Base-by-base conservation (phyloP, 2,329 filamentous ascomycete species). In the Sclerotinia sclerotiorum region DNA sequence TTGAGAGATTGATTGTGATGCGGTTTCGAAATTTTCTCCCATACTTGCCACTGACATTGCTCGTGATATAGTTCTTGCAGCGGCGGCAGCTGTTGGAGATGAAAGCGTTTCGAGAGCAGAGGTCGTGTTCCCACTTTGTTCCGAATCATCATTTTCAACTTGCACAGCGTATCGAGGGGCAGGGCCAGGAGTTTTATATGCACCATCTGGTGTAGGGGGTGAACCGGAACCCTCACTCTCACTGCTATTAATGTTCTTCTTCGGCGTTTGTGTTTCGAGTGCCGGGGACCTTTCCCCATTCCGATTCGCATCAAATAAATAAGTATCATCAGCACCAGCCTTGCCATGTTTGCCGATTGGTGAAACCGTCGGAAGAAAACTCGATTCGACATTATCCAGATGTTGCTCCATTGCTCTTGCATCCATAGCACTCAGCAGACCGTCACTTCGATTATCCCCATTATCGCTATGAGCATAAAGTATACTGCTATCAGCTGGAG, bases 301-400 rank as follows among this genome's bases (percentile, higher is more conserved):
- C 61, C 68, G 69, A 46, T 69, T 69, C 54, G 70, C 77, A 73
- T 88, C 86, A 73, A 88, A 88, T 60, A 87, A 78, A 74, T 82
- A 89, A 32, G 85, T 87, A 76, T 88, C 87, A 78, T 88, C 86
- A 67, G 81, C 76, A 60, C 82, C 85, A 21, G 73, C 72, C 67
- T 76, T 73, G 78, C 63, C 82, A 79, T 42, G 80, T 80, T 48
- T 81, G 21, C 73, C 82, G 58, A 88, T 82, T 17, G 87, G 87
- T 10, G 87, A 89, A 7, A 85, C 76, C 7, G 83, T 82, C 2
- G 85, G 84, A 67, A 88, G 76, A 74, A 90, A 90, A 78, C 87
- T 90, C 46, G 87, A 89, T 75, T 90, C 88, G 70, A 89, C 83
- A 74, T 90, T 87, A 73, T 85, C 82, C 27, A 90, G 77, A 74